Evolutionary conservation across 2,329 filamentous ascomycete species (phyloP), one percentile per base, ranked within the genome.

Genomic region (Aspergillus pseudoviridinutans): DNA sequence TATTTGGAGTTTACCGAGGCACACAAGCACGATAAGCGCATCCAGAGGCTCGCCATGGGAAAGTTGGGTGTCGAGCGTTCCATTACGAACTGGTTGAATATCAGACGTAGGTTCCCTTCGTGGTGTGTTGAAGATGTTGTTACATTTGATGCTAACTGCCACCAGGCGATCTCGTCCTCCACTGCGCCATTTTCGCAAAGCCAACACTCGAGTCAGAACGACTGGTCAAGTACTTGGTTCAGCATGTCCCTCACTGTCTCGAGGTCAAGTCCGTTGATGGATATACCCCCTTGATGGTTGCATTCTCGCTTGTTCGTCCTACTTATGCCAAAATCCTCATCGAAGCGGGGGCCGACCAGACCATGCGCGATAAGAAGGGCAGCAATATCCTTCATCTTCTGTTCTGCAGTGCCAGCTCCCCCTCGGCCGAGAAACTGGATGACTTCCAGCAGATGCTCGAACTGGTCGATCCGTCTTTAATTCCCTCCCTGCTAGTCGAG

Each of bases 381-480:
- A 80, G 84, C 62, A 95, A 93, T 64, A 75, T 93, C 17, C 61
- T 93, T 1, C 91, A 95, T 66, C 76, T 80, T 2, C 78, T 86
- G 10, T 56, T 75, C 4, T 49, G 49, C 6, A 64, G 78, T 41
- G 41, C 62, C 10, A 12, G 66, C 78, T 10, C 54, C 58, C 3
- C 66, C 63, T 25, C 65, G 2, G 53, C 63, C 6, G 46, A 47
- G 3, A 54, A 57, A 0, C 71, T 85, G 20, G 71, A 77, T 9
- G 60, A 70, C 1, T 70, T 91, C 42, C 73, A 90, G 5, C 74
- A 80, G 0, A 71, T 90, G 1, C 75, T 92, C 3, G 83, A 87
- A 52, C 77, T 89, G 4, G 71, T 88, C 8, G 71, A 78, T 65
- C 71, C 79, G 22, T 83, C 89, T 59, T 82, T 74, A 1, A 55